Conservation (phyloP, 768 basidiomycete species). For the Multifurca ochricompacta region DNA sequence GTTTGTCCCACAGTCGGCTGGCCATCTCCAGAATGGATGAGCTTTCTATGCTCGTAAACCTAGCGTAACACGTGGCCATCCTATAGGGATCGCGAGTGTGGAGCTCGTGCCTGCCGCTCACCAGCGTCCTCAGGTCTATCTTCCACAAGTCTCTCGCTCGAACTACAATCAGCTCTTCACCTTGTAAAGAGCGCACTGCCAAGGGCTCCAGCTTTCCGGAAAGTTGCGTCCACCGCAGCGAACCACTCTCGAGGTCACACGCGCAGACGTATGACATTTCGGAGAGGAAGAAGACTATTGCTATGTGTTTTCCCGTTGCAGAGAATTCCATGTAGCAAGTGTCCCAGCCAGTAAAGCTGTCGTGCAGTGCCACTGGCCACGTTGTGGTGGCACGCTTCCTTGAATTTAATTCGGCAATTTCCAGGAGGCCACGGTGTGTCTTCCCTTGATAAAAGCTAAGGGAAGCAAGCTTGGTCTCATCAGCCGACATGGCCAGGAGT, state of each 20-base stretch:
- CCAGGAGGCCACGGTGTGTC: conserved; percentile 1
- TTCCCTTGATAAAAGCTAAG: conserved; percentile 11
- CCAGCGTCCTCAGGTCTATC: neutral
- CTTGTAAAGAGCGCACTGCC: neutral
- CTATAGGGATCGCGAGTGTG: conserved; percentile 6
- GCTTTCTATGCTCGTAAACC: neutral
- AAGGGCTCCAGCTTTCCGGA: conserved; percentile 8
- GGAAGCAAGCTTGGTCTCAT: neutral
- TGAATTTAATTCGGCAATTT: conserved; percentile 8
- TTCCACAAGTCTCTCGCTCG: conserved; percentile 13
- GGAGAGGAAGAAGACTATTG: conserved; percentile 7
- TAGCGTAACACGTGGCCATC: conserved; percentile 12
- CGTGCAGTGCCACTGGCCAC: conserved; percentile 12
- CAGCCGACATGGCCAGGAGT: neutral
- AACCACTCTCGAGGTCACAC: conserved; percentile 10
- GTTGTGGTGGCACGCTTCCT: neutral
- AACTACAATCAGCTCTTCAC: conserved; percentile 9
- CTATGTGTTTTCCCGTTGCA: conserved; percentile 9
- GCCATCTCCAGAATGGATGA: conserved; percentile 4
- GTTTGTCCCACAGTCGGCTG: conserved; percentile 13
- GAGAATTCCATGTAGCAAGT: conserved; percentile 11
- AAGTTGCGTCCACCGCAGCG: conserved; percentile 9
- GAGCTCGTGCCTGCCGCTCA: neutral
- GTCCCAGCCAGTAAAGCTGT: conserved; percentile 11
- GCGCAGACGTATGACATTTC: conserved; percentile 5